Evolutionary conservation across 768 basidiomycete species (phyloP).

Genomic region (Pulveroboletus sp.): DNA sequence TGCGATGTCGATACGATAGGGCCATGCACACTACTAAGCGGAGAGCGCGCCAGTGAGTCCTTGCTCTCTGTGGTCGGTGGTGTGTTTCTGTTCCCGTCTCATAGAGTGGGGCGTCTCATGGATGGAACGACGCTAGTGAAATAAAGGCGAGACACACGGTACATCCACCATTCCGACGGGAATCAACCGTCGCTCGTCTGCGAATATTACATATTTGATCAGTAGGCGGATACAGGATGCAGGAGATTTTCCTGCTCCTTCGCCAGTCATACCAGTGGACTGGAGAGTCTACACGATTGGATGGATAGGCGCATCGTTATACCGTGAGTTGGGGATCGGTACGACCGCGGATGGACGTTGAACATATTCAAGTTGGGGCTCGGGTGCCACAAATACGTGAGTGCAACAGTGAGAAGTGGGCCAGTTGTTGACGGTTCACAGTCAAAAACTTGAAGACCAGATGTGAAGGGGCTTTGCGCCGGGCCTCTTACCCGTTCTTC

Average conservation of each 20-base stretch:
- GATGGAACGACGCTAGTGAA: too few species aligned
- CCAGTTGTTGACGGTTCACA: conserved; percentile 29
- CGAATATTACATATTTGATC: conserved; percentile 54
- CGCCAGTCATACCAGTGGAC: conserved; percentile 33
- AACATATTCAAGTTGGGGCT: conserved; percentile 51
- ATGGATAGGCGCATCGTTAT: conserved; percentile 80
- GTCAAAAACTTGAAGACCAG: conserved; percentile 86
- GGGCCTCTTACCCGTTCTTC: too few species aligned
- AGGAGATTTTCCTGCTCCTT: conserved; percentile 26
- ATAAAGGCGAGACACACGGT: too few species aligned
- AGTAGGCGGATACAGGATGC: conserved; percentile 34
- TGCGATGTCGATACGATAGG: too few species aligned
- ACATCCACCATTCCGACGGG: too few species aligned
- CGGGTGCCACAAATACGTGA: conserved; percentile 84
- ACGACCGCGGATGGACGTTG: conserved; percentile 3
- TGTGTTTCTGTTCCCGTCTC: too few species aligned
- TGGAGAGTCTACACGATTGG: conserved; percentile 78
- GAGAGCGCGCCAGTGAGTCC: too few species aligned
- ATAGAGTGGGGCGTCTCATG: too few species aligned
- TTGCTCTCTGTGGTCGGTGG: too few species aligned
- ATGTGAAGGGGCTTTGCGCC: conserved; percentile 90
- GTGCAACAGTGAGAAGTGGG: conserved; percentile 24
- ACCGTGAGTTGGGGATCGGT: conserved; percentile 50
- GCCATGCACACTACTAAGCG: too few species aligned
- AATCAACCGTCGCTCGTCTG: too few species aligned